Evolutionary conservation across 441 rosid species (phyloP).

Genomic region (Erysimum pusillum): DNA sequence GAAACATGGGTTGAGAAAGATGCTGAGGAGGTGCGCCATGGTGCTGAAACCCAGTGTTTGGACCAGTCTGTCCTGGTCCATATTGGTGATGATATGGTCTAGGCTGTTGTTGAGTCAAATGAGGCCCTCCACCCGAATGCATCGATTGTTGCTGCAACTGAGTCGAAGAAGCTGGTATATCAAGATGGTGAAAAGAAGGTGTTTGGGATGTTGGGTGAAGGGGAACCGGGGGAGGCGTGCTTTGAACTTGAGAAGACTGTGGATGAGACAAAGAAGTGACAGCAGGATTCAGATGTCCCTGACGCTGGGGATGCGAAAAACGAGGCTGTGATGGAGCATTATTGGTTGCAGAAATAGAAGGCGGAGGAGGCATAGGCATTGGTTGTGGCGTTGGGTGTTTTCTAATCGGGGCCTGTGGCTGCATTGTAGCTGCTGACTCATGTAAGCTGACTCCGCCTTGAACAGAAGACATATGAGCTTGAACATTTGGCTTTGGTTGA

Average conservation of each 20-base stretch:
- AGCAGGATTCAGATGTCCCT: slow-evolving; percentile 69
- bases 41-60: slow-evolving; percentile 74
- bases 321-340: slow-evolving; percentile 65
- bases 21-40: slow-evolving; percentile 78
- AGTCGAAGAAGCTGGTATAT: slow-evolving; percentile 61
- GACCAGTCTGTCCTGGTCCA: slow-evolving; percentile 68
- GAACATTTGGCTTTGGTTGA: slow-evolving; percentile 61
- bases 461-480: slow-evolving; percentile 56
- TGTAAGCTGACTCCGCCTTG: slow-evolving; percentile 56
- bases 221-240: slow-evolving; percentile 55
- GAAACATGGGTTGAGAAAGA: slow-evolving; percentile 77
- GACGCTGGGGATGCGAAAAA: slow-evolving; percentile 70
- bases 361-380: slow-evolving; percentile 60
- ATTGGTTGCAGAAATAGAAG: slow-evolving; percentile 59
- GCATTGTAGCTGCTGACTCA: slow-evolving; percentile 63
- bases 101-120: slow-evolving; percentile 68
- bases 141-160: slow-evolving; percentile 76
- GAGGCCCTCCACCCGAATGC: slow-evolving; percentile 66
- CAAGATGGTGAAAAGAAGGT: slow-evolving; percentile 71
- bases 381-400: slow-evolving; percentile 68
- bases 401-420: slow-evolving; percentile 60
- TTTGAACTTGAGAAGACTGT: slow-evolving; percentile 70
- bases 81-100: slow-evolving; percentile 79
- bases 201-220: slow-evolving; percentile 73
- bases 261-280: slow-evolving; percentile 56